A percentile compares a stretch with the other conserved stretches of the same genome.
Conservation (phyloP, 1,139 yeast genomes). For the Pichia sp. region DNA sequence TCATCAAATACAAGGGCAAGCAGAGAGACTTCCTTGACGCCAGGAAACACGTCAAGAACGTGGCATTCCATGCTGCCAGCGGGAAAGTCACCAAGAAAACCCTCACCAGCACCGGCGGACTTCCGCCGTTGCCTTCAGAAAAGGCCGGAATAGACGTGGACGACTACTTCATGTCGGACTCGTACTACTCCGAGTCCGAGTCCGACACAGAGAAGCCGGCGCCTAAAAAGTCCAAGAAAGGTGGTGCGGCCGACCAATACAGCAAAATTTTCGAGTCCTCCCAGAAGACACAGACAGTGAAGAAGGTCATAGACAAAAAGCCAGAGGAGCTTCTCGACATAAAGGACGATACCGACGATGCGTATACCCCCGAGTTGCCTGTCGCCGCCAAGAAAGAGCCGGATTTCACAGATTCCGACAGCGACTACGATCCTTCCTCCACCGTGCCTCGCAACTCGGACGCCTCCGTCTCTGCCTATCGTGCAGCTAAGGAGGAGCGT, state of each 20-base stretch:
- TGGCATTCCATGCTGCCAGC: slow-evolving; percentile 41
- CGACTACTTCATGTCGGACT: slow-evolving; percentile 25
- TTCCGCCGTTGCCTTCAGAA: slow-evolving; percentile 33
- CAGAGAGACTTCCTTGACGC: slow-evolving; percentile 80
- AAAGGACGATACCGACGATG: slow-evolving; percentile 11
- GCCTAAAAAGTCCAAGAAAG: slow-evolving; percentile 4
- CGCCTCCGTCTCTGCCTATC: neutral
- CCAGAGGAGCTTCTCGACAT: slow-evolving; percentile 15
- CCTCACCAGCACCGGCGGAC: slow-evolving; percentile 12
- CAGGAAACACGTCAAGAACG: slow-evolving; percentile 57
- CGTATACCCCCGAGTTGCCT: neutral
- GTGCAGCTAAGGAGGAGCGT: slow-evolving; percentile 29
- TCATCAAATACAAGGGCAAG: slow-evolving; percentile 70
- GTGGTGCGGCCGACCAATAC: neutral
- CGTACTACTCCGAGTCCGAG: slow-evolving; percentile 26
- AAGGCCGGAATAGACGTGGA: slow-evolving; percentile 22
- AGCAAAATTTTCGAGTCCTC: slow-evolving; percentile 2
- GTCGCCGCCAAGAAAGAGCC: slow-evolving; percentile 8
- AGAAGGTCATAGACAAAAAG: slow-evolving; percentile 7
- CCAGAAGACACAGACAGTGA: neutral
- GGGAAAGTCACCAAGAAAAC: neutral
- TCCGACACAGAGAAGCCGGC: slow-evolving; percentile 21
- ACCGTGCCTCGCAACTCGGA: neutral
- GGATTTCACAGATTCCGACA: slow-evolving; percentile 23
- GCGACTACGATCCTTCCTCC: slow-evolving; percentile 24